Conservation (phyloP, 306 rosid species). For the Quercus variabilis region DNA sequence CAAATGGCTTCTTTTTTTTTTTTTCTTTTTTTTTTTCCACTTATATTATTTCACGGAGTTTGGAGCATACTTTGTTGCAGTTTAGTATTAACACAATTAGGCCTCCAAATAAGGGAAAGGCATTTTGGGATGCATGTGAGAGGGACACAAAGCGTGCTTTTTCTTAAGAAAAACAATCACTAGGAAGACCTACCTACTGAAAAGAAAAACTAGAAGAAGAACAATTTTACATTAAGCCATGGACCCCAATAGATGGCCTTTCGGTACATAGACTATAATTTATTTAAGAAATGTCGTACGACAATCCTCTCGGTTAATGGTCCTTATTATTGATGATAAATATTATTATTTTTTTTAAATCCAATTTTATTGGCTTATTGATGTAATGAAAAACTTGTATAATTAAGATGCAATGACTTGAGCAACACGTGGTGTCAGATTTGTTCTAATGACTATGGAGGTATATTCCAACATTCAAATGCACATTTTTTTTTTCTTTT, state of each 20-base stretch:
- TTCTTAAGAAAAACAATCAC: constrained; percentile 31
- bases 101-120: constrained; percentile 29
- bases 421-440: background rate
- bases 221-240: background rate
- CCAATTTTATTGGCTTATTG: background rate
- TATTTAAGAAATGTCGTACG: background rate
- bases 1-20: constrained; percentile 14
- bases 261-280: constrained; percentile 3
- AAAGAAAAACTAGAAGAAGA: background rate
- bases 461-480: too few species aligned
- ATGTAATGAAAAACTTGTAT: background rate
- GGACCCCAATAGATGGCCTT: constrained; percentile 6
- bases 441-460: background rate
- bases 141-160: constrained; percentile 25
- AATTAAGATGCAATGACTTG: background rate
- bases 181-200: constrained; percentile 26
- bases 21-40: background rate
- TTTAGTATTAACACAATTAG: constrained; percentile 14
- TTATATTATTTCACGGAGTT: background rate
- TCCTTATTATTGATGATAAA: background rate
- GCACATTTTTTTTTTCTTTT: too few species aligned
- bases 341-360: background rate
- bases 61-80: constrained; percentile 8
- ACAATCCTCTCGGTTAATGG: constrained; percentile 1
- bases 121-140: constrained; percentile 55